A percentile compares a stretch with the other conserved stretches of the same genome.
Evolutionary conservation across 2,329 filamentous ascomycete genomes (phyloP).

Genomic region (Malbranchea zuffiana): DNA sequence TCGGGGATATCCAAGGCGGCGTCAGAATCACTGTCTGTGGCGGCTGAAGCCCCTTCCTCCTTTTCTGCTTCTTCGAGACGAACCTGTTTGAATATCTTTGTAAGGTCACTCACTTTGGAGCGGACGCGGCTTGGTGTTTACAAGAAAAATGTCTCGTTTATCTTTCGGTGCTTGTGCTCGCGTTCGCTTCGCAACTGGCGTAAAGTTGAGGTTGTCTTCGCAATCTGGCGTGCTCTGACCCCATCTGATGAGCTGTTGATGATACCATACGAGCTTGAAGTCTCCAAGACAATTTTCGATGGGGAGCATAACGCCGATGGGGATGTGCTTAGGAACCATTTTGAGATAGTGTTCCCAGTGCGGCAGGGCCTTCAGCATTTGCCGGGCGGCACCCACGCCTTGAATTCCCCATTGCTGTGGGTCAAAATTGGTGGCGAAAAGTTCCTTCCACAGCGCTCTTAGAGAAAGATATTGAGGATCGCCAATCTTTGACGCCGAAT

Average conservation of each 20-base stretch:
- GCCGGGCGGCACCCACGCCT: background rate
- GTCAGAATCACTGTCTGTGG: background rate
- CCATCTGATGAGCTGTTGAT: background rate
- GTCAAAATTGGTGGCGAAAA: background rate
- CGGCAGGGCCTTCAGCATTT: background rate
- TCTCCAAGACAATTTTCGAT: background rate
- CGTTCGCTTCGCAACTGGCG: too few species aligned
- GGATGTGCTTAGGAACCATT: background rate
- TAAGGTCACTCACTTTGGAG: too few species aligned
- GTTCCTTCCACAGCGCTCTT: constrained; percentile 6
- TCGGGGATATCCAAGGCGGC: background rate
- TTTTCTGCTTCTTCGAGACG: background rate
- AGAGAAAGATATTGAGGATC: constrained; percentile 9
- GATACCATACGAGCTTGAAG: constrained; percentile 1
- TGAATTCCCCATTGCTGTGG: constrained; percentile 2
- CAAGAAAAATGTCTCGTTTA: too few species aligned
- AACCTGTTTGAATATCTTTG: too few species aligned
- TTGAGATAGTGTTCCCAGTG: background rate
- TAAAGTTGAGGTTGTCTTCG: too few species aligned
- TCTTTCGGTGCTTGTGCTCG: too few species aligned
- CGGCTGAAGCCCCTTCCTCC: background rate
- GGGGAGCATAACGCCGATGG: background rate
- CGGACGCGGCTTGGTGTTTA: too few species aligned
- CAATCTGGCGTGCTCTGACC: too few species aligned
- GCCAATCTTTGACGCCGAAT: constrained; percentile 12